A percentile compares a stretch with the other conserved stretches of the same genome.
Conservation (phyloP, 2,329 filamentous ascomycete species). For the Hymenoscyphus fructigenus region DNA sequence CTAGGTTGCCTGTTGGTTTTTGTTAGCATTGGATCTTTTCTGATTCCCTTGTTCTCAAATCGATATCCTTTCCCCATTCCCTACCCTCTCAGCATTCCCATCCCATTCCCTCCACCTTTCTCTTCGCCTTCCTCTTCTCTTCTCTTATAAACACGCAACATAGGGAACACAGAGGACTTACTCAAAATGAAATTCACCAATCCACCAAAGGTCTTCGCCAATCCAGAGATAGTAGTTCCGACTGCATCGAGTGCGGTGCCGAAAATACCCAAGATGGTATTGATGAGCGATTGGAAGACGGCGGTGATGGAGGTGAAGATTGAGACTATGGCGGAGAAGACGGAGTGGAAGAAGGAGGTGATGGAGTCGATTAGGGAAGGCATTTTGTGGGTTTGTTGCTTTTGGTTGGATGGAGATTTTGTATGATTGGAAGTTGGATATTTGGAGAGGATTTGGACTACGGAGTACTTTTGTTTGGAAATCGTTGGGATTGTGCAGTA, state of each 20-base stretch:
- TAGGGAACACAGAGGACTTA: slow-evolving; percentile 14
- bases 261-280: slow-evolving; percentile 28
- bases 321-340: slow-evolving; percentile 30
- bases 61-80: too few species aligned
- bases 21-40: background rate
- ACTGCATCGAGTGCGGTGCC: slow-evolving; percentile 24
- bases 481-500: too few species aligned
- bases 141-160: background rate
- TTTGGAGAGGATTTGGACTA: background rate
- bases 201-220: slow-evolving; percentile 33
- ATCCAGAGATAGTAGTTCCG: slow-evolving; percentile 27
- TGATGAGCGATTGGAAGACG: slow-evolving; percentile 31
- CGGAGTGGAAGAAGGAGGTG: slow-evolving; percentile 27
- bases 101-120: background rate
- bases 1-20: slow-evolving; percentile 28
- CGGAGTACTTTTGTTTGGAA: background rate
- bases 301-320: slow-evolving; percentile 31
- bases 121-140: background rate
- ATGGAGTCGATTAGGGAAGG: slow-evolving; percentile 32
- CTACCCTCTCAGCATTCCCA: too few species aligned
- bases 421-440: background rate
- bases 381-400: slow-evolving; percentile 23
- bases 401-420: background rate
- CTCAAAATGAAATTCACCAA: slow-evolving; percentile 34
- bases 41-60: too few species aligned